Evolutionary conservation across 2,329 filamentous ascomycete species (phyloP).

Genomic region (Clarireedia homoeocarpa): DNA sequence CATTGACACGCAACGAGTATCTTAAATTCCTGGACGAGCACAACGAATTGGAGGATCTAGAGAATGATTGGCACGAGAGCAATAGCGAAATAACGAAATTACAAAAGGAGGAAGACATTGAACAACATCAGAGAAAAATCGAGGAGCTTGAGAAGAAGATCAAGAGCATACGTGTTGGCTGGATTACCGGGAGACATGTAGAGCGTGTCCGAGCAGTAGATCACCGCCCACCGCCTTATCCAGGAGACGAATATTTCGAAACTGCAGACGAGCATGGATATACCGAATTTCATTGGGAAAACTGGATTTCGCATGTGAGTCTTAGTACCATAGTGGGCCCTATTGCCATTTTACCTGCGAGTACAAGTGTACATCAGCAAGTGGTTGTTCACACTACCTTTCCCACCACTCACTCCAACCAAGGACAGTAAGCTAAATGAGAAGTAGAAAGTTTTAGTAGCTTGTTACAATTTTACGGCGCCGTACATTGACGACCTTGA

Average conservation of each 20-base stretch:
- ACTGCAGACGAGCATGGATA: slow-evolving; percentile 18
- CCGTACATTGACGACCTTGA: slow-evolving; percentile 30
- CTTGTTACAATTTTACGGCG: slow-evolving; percentile 29
- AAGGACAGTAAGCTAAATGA: slow-evolving; percentile 1
- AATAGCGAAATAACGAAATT: slow-evolving; percentile 14
- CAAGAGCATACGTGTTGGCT: slow-evolving; percentile 30
- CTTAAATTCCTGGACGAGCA: slow-evolving; percentile 31
- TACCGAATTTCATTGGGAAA: slow-evolving; percentile 27
- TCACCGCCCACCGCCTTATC: slow-evolving; percentile 13
- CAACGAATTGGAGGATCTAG: slow-evolving; percentile 15
- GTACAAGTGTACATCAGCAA: too few relatives aligned
- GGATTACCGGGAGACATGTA: slow-evolving; percentile 32
- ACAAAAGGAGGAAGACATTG: slow-evolving; percentile 9
- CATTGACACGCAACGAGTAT: slow-evolving; percentile 31
- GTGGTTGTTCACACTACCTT: too few relatives aligned
- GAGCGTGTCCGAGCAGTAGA: slow-evolving; percentile 27
- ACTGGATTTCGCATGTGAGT: slow-evolving; percentile 25
- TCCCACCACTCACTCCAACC: too few relatives aligned
- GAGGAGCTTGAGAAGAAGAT: slow-evolving; percentile 22
- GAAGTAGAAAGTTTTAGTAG: slow-evolving; percentile 25
- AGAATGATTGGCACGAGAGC: not conserved
- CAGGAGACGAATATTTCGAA: slow-evolving; percentile 23
- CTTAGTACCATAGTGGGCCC: not conserved
- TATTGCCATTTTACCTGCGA: too few relatives aligned
- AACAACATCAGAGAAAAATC: slow-evolving; percentile 18